A percentile compares a stretch with the other conserved stretches of the same genome.
These are phyloP conservation scores for Talaromyces atroroseus DNA, from an alignment of 2,329 filamentous ascomycete species.

Conservation along the genomic window DNA sequence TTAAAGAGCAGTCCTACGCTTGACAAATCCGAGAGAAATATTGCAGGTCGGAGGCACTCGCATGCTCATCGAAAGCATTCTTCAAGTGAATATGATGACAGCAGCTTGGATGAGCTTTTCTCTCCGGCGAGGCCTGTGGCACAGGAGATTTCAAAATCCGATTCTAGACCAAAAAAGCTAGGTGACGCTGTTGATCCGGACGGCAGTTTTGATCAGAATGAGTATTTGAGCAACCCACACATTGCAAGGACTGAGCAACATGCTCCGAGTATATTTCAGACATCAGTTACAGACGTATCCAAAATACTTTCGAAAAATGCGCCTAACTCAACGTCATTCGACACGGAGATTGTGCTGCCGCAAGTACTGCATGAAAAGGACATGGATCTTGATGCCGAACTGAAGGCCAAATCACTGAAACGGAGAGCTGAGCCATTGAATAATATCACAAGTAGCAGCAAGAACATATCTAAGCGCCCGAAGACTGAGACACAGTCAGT, in stretches of 20 bases:
- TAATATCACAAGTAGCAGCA: background rate
- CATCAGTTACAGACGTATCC: background rate
- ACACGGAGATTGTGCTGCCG: background rate
- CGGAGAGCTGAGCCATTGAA: background rate
- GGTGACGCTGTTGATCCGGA: background rate
- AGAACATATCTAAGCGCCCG: background rate
- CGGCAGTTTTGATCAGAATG: background rate
- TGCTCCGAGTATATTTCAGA: background rate
- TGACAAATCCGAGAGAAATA: background rate
- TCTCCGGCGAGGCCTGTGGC: conserved; percentile 25
- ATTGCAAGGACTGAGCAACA: background rate
- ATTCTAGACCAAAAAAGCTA: background rate
- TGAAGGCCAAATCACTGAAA: background rate
- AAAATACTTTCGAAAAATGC: background rate
- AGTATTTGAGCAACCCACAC: background rate
- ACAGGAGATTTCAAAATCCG: background rate
- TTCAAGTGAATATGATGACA: conserved; percentile 31
- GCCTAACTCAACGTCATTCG: background rate
- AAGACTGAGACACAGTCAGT: background rate
- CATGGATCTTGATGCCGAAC: background rate
- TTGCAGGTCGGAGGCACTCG: background rate
- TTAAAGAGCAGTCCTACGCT: background rate
- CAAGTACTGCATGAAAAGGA: background rate
- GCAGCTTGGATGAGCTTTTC: conserved; percentile 31
- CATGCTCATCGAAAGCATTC: conserved; percentile 11